Evolutionary conservation across 495 filamentous ascomycete genomes (phyloP).

Genomic region (Cudoniella acicularis): DNA sequence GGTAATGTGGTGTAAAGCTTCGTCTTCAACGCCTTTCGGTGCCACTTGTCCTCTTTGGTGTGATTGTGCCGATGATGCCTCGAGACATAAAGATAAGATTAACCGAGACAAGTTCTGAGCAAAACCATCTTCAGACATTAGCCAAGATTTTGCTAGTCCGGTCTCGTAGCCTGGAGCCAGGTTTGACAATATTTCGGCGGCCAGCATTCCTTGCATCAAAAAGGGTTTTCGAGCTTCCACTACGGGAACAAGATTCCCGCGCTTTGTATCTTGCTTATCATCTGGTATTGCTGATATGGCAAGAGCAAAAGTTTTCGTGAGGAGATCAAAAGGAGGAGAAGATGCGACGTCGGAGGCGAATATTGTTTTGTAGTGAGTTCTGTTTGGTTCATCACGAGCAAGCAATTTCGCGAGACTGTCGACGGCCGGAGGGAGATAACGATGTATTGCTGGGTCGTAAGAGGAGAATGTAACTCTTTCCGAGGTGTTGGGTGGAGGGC

Average conservation of each 20-base stretch:
- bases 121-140: constrained; percentile 81
- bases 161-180: constrained; percentile 70
- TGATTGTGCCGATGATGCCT: constrained; percentile 40
- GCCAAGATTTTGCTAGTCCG: constrained; percentile 73
- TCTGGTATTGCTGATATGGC: constrained; percentile 83
- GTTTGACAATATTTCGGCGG: constrained; percentile 81
- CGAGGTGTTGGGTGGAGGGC: constrained; percentile 53
- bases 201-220: constrained; percentile 85
- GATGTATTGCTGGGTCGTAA: constrained; percentile 76
- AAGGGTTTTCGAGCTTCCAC: constrained; percentile 80
- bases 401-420: constrained; percentile 90
- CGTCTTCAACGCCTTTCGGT: constrained; percentile 35
- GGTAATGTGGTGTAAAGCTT: constrained; percentile 56
- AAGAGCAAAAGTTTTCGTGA: constrained; percentile 85
- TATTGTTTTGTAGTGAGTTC: constrained; percentile 74
- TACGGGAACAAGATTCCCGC: constrained; percentile 46
- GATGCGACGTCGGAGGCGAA: constrained; percentile 66
- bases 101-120: constrained; percentile 72
- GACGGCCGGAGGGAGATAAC: constrained; percentile 83
- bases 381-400: constrained; percentile 89
- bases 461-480: constrained; percentile 69
- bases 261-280: constrained; percentile 37
- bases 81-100: constrained; percentile 63
- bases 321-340: constrained; percentile 67
- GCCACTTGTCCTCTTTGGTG: constrained; percentile 28